These are phyloP conservation scores for Penicillium coffeae DNA, from an alignment of 495 filamentous ascomycete genomes.

Conservation along the genomic window DNA sequence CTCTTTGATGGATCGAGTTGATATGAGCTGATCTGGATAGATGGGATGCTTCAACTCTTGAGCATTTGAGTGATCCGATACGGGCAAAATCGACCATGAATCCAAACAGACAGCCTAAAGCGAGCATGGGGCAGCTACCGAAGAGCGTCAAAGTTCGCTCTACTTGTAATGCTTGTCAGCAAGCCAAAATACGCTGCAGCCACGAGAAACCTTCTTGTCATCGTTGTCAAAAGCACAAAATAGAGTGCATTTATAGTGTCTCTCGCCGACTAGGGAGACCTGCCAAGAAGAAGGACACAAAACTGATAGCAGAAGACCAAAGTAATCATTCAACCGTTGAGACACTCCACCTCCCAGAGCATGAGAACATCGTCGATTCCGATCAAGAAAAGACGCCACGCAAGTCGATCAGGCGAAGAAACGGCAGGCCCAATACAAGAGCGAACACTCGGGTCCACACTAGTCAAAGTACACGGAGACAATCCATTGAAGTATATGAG, in stretches of 20 bases:
- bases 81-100: conserved; percentile 19
- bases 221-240: conserved; percentile 41
- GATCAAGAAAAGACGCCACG: conserved; percentile 11
- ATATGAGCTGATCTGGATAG: no score
- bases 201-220: conserved; percentile 44
- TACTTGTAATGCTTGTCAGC: conserved; percentile 48
- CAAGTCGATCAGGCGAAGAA: not conserved
- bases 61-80: no score
- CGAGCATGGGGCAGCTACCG: conserved; percentile 19
- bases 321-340: conserved; percentile 1
- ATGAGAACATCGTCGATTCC: conserved; percentile 14
- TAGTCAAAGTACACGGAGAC: not conserved
- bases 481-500: not conserved
- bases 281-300: conserved; percentile 31
- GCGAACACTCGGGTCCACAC: not conserved
- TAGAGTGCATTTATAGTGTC: conserved; percentile 44
- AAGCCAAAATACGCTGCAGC: conserved; percentile 48
- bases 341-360: conserved; percentile 4
- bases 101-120: conserved; percentile 7
- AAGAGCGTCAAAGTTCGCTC: conserved; percentile 43
- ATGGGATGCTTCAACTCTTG: no score
- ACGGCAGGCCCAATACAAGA: not conserved
- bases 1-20: no score
- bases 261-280: conserved; percentile 43
- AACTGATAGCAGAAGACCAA: not conserved